These are phyloP conservation scores for Vitis hybrid DNA, from an alignment of 177 flowering plant genomes.

Conservation along the genomic window DNA sequence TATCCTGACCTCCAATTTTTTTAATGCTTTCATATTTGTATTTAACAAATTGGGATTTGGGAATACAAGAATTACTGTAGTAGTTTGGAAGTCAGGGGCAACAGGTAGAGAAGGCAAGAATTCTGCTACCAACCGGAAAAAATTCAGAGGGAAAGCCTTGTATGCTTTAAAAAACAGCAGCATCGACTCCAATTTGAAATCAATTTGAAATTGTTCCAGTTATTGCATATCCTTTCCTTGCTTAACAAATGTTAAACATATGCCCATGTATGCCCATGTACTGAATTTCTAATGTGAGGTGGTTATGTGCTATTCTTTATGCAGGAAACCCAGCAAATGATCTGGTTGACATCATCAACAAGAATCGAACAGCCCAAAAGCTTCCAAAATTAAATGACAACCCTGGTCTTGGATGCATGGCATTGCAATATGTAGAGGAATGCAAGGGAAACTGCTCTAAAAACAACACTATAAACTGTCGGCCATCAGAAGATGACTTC, in stretches of 20 bases:
- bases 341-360: conserved; percentile 69
- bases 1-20: too few relatives aligned
- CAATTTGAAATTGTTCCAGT: too few relatives aligned
- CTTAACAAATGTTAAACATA: not conserved
- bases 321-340: conserved; percentile 82
- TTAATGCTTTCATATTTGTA: too few relatives aligned
- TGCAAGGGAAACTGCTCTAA: conserved; percentile 69
- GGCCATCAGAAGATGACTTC: conserved; percentile 66
- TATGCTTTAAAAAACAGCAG: too few relatives aligned
- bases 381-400: conserved; percentile 47
- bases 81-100: too few relatives aligned
- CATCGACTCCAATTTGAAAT: too few relatives aligned
- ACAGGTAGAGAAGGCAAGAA: too few relatives aligned
- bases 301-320: not conserved
- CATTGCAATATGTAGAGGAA: conserved; percentile 64
- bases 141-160: too few relatives aligned
- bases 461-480: conserved; percentile 54
- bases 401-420: conserved; percentile 90
- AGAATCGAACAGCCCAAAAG: conserved; percentile 63
- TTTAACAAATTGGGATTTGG: too few relatives aligned
- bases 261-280: not conserved
- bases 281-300: not conserved
- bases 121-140: too few relatives aligned
- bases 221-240: too few relatives aligned
- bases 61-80: too few relatives aligned